These are phyloP conservation scores for Fusarium goolgardi DNA, from an alignment of 2,329 filamentous ascomycete genomes.

Conservation along the genomic window DNA sequence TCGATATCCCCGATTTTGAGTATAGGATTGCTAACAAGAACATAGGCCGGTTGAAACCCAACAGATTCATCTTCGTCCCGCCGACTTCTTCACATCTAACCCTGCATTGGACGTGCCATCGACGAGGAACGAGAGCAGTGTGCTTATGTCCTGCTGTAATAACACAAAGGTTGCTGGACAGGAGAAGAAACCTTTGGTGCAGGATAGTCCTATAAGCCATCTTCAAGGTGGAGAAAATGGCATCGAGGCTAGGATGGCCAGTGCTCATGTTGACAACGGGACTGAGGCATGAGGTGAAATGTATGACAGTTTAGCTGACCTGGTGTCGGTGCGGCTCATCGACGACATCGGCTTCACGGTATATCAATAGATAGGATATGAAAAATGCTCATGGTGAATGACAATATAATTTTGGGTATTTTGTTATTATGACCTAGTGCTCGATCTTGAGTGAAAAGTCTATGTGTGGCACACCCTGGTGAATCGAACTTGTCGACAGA, in stretches of 20 bases:
- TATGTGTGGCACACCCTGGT: constrained; percentile 92
- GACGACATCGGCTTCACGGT: background rate
- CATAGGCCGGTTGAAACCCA: constrained; percentile 23
- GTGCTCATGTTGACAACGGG: constrained; percentile 35
- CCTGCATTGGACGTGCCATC: constrained; percentile 60
- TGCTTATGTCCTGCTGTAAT: constrained; percentile 54
- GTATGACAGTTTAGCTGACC: too few species aligned
- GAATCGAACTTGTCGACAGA: constrained; percentile 94
- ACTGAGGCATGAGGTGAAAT: background rate
- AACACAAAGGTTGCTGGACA: constrained; percentile 7
- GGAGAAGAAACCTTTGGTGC: constrained; percentile 37
- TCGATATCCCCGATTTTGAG: background rate
- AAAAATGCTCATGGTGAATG: background rate
- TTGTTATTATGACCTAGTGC: constrained; percentile 46
- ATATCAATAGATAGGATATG: background rate
- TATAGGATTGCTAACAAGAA: background rate
- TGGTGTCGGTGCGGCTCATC: background rate
- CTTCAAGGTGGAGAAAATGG: constrained; percentile 45
- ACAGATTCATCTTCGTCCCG: constrained; percentile 46
- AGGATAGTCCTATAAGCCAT: constrained; percentile 50
- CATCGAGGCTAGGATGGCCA: constrained; percentile 38
- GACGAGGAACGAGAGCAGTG: constrained; percentile 54
- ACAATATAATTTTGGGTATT: background rate
- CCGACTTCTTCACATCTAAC: constrained; percentile 61
- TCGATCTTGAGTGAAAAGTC: constrained; percentile 95